phyloP scores from a whole-genome alignment of 2,329 filamentous ascomycete species.

The Colletotrichum sp. region DNA sequence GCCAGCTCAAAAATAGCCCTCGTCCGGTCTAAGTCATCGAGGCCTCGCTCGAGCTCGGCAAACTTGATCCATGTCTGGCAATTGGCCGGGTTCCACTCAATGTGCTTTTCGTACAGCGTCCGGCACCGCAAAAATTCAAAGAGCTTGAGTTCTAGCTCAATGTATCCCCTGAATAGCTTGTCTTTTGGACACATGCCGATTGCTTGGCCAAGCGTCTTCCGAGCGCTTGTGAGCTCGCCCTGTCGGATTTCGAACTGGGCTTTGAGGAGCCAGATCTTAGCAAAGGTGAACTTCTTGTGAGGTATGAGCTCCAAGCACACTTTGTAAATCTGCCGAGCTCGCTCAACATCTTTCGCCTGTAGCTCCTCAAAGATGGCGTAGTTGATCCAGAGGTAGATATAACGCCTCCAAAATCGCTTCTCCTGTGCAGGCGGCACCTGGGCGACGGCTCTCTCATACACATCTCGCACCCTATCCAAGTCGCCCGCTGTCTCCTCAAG shows the following conservation, averaged over 20 bases:
- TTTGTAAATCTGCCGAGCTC: constrained; percentile 88
- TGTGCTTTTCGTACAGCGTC: constrained; percentile 90
- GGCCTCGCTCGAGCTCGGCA: constrained; percentile 86
- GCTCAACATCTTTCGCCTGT: constrained; percentile 76
- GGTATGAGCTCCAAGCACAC: constrained; percentile 88
- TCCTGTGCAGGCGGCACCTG: constrained; percentile 95
- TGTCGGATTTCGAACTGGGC: constrained; percentile 94
- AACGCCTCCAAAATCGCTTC: constrained; percentile 95
- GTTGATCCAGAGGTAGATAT: constrained; percentile 98
- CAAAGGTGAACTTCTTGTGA: constrained; percentile 96
- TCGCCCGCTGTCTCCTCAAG: constrained; percentile 88
- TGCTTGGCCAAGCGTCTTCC: constrained; percentile 87
- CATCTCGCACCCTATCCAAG: constrained; percentile 82
- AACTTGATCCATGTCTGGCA: constrained; percentile 96
- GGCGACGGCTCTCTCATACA: constrained; percentile 94
- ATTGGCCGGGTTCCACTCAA: constrained; percentile 90
- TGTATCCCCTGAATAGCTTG: constrained; percentile 91
- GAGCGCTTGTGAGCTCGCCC: constrained; percentile 76
- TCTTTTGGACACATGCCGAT: constrained; percentile 97
- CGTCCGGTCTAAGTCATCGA: constrained; percentile 88
- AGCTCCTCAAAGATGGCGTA: constrained; percentile 96
- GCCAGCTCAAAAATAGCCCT: constrained; percentile 93
- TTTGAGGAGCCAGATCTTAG: constrained; percentile 93
- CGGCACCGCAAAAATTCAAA: constrained; percentile 94
- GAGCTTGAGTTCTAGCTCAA: constrained; percentile 89